Evolutionary conservation across 176 grass and related monocot species (phyloP), one percentile per base, ranked within the genome.

Genomic region (Oryza nivara): DNA sequence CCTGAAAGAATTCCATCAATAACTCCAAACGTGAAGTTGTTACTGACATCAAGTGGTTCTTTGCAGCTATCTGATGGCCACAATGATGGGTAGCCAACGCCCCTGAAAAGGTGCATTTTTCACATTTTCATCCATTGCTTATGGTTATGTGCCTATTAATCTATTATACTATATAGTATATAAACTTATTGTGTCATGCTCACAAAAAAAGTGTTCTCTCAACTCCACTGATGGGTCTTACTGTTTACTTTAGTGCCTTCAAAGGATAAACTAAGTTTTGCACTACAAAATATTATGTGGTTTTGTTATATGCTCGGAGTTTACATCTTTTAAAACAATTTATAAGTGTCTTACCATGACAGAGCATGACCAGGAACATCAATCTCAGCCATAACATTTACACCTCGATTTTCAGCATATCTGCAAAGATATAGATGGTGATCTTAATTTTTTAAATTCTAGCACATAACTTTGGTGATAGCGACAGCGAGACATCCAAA

Each of bases 351-450:
- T 89, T 87, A 98, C 93, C 96, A 98, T 90, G 96, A 98, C 15
- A 47, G 80, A 82, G 91, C 84, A 88, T 98, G 96, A 19, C 96
- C 96, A 68, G 96, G 96, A 81, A 95, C 93, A 95, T 98, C 96
- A 80, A 98, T 93, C 87, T 98, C 96, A 60, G 96, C 96, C 88
- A 98, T 87, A 40, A 98, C 91, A 87, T 95, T 98, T 74, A 98
- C 83, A 76, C 96, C 96, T 84, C 87, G 38, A 20, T 83, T 94
- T 90, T 95, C 85, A 81, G 93, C 93, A 72, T 98, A 98, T 70
- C 96, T 98, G 84, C 81, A 81, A 90, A 86, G 3, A 78, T 92
- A 70, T 70, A 45, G 1, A 60, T 20, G 11, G 8, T 74, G 41
- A 52, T 23, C 19, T 75, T 82, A 19, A 63, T 14, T 65, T 45